These are phyloP conservation scores for Aureobasidium leucospermi DNA, from an alignment of 2,329 filamentous ascomycete species.

Conservation along the genomic window DNA sequence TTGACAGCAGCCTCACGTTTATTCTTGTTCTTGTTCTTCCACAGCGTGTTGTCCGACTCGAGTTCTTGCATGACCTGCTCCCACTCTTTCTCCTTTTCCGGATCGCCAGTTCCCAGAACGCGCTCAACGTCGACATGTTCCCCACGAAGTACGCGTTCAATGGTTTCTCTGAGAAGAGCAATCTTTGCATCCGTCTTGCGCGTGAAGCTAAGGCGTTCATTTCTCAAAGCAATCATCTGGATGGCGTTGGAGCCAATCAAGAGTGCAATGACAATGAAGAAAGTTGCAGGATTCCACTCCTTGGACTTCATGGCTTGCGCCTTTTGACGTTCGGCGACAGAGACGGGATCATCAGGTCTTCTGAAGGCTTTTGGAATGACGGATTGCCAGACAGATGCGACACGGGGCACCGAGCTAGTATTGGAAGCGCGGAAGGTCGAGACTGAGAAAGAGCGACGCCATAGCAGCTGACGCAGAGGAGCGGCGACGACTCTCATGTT, in stretches of 20 bases:
- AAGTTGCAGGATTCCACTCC: conserved; percentile 51
- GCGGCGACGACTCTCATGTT: background rate
- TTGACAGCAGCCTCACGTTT: background rate
- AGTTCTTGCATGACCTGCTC: conserved; percentile 47
- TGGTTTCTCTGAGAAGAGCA: conserved; percentile 64
- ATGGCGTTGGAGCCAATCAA: conserved; percentile 95
- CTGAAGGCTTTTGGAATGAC: conserved; percentile 28
- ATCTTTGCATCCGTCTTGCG: conserved; percentile 76
- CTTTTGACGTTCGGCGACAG: conserved; percentile 18
- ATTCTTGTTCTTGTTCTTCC: conserved; percentile 6
- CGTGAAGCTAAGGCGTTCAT: conserved; percentile 64
- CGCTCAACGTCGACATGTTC: conserved; percentile 81
- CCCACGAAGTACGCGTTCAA: conserved; percentile 61
- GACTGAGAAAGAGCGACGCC: background rate
- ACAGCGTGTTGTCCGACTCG: conserved; percentile 9
- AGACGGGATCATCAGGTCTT: conserved; percentile 17
- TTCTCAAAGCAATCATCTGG: conserved; percentile 75
- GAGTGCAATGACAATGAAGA: conserved; percentile 60
- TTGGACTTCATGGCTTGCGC: conserved; percentile 20
- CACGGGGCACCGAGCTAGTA: conserved; percentile 21
- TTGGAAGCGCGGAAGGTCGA: background rate
- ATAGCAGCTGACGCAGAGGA: background rate
- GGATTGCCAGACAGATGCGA: conserved; percentile 31
- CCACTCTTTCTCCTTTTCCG: conserved; percentile 74
- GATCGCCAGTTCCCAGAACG: conserved; percentile 69